Evolutionary conservation across 345 rosid species (phyloP).

Genomic region (Aurinia saxatilis): DNA sequence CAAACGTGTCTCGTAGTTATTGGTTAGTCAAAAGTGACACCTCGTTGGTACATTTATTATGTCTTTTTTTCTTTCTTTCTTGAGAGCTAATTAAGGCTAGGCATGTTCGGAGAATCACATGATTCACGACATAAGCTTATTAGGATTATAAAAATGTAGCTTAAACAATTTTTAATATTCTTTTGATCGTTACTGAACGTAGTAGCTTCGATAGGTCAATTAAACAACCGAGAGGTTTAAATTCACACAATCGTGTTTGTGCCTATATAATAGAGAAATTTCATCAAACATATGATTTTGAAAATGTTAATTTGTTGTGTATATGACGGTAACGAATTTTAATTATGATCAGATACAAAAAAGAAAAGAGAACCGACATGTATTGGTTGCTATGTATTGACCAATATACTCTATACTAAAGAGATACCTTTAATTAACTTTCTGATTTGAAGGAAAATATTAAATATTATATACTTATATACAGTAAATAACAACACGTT

Average conservation of each 20-base stretch:
- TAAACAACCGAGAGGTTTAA: background rate
- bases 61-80: background rate
- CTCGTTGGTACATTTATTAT: slow-evolving; percentile 4
- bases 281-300: background rate
- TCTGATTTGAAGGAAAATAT: too few relatives aligned
- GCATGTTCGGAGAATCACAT: slow-evolving; percentile 23
- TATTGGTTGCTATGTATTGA: too few relatives aligned
- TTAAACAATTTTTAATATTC: background rate
- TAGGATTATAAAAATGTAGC: background rate
- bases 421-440: background rate
- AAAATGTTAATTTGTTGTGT: too few relatives aligned
- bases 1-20: background rate
- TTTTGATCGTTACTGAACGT: background rate
- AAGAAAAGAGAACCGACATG: too few relatives aligned
- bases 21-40: slow-evolving; percentile 12
- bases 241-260: background rate
- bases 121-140: slow-evolving; percentile 20
- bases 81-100: slow-evolving; percentile 16
- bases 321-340: too few relatives aligned
- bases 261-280: background rate
- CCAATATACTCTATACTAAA: too few relatives aligned
- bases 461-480: too few relatives aligned
- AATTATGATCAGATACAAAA: too few relatives aligned
- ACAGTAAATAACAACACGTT: too few relatives aligned
- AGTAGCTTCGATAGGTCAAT: slow-evolving; percentile 3